phyloP scores from a whole-genome alignment of 345 rosid species.

The Corchorus olitorius region DNA sequence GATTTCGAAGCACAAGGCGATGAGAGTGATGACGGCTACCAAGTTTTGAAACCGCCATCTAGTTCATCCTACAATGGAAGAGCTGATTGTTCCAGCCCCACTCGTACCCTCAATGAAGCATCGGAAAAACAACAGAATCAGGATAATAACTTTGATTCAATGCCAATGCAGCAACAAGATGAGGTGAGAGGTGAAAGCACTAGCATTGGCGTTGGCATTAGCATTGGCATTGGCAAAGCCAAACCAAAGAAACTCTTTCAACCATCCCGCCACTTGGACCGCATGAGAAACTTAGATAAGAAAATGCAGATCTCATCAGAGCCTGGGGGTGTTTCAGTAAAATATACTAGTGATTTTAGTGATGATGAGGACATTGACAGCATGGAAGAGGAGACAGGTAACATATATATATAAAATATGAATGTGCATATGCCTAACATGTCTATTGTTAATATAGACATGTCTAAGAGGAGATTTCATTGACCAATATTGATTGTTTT shows the following conservation, averaged over 20 bases:
- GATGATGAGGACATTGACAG: constrained; percentile 12
- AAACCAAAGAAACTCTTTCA: constrained; percentile 5
- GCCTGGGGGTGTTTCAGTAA: constrained; percentile 24
- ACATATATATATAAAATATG: not conserved
- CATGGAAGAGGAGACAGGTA: constrained; percentile 44
- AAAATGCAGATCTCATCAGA: constrained; percentile 23
- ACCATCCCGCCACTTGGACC: not conserved
- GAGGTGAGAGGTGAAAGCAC: constrained; percentile 18
- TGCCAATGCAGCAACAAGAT: constrained; percentile 1
- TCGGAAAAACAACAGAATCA: constrained; percentile 15
- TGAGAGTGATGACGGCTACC: constrained; percentile 26
- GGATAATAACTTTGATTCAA: constrained; percentile 15
- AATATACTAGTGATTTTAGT: constrained; percentile 31
- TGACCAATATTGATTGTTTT: too few relatives aligned
- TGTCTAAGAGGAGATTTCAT: too few relatives aligned
- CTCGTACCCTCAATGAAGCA: constrained; percentile 22
- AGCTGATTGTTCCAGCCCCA: constrained; percentile 24
- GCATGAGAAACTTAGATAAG: constrained; percentile 29
- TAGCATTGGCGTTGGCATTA: not conserved
- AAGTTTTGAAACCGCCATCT: constrained; percentile 25
- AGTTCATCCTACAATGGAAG: constrained; percentile 29
- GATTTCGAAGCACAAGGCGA: constrained; percentile 17
- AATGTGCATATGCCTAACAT: not conserved
- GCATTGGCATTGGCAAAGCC: too few relatives aligned
- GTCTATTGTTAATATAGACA: too few relatives aligned